These are phyloP conservation scores for Fusarium pininemorale DNA, from an alignment of 2,329 filamentous ascomycete genomes.

Conservation along the genomic window DNA sequence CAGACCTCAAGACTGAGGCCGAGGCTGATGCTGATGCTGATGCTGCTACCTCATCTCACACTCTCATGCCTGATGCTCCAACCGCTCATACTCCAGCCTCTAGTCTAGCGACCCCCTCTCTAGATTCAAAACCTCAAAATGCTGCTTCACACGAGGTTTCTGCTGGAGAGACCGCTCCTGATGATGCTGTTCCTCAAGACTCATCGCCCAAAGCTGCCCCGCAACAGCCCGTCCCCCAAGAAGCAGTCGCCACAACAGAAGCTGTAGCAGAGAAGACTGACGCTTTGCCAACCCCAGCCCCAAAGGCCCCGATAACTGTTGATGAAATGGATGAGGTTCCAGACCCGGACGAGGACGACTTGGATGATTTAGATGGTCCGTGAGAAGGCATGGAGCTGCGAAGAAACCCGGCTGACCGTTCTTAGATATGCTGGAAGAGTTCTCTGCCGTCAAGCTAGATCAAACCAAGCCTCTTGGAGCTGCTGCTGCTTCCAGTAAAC, in stretches of 20 bases:
- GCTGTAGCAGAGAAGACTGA: slow-evolving; percentile 12
- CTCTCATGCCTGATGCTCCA: slow-evolving; percentile 8
- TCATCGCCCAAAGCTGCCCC: not conserved
- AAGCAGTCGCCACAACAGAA: slow-evolving; percentile 13
- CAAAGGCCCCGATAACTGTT: not conserved
- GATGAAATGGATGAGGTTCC: slow-evolving; percentile 67
- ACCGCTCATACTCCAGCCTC: slow-evolving; percentile 9
- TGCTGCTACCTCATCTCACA: slow-evolving; percentile 15
- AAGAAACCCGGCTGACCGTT: slow-evolving; percentile 6
- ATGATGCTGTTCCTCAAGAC: not conserved
- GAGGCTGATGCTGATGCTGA: slow-evolving; percentile 3
- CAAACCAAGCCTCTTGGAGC: slow-evolving; percentile 39
- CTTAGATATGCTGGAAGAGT: slow-evolving; percentile 90
- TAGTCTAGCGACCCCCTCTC: slow-evolving; percentile 1
- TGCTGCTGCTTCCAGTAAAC: slow-evolving; percentile 42
- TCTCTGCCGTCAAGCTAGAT: slow-evolving; percentile 70
- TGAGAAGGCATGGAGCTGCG: not conserved
- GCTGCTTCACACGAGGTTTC: slow-evolving; percentile 1
- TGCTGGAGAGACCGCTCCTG: not conserved
- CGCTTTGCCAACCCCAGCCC: not conserved
- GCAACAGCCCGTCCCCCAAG: not conserved
- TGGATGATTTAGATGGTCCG: slow-evolving; percentile 88
- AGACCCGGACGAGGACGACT: slow-evolving; percentile 91
- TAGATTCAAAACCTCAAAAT: not conserved
- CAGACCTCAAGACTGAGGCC: slow-evolving; percentile 1